Base-by-base conservation (phyloP, 352 stramenopile species). In the Pythium phragmiticola region DNA sequence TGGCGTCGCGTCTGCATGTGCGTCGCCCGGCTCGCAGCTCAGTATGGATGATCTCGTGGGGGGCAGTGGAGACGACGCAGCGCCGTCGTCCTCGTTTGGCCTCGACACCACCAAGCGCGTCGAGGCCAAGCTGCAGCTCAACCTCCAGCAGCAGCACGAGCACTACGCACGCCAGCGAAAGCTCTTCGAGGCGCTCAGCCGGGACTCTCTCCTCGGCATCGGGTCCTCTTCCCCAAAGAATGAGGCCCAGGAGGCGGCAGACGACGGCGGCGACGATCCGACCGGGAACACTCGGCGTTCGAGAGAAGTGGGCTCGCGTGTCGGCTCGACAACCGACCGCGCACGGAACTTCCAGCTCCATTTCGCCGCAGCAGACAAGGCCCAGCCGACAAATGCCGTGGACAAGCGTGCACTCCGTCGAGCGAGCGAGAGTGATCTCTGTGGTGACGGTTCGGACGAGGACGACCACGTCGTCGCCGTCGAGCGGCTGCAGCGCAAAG, bases 81-180 rank as follows among this genome's bases (percentile, higher is more conserved):
- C 36, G 12, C 36, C 48, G 2, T 47, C 48, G 9, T 33, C 14
- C 12, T 68, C 50, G 26, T 46, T 58, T 50, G 28, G 39, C 16
- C 9, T 37, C 36, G 17, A 74, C 28, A 42, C 60, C 26, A 81
- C 63, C 16, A 65, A 74, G 41, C 69, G 69, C 36, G 72, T 90
- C 51, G 79, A 90, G 51, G 54, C 57, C 11, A 76, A 74, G 63
- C 67, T 89, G 42, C 75, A 87, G 63, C 65, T 63, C 23, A 88
- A 85, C 34, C 57, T 89, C 2, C 72, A 75, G 59, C 72, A 85
- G 57, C 77, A 89, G 63, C 77, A 87, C 42, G 75, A 76, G 33
- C 78, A 89, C 46, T 88, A 88, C 54, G 81, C 73, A 12, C 68
- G 77, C 11, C 81, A 90, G 48, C 74, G 80, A 7, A 62, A 75